These are phyloP conservation scores for Linderniella brevidens DNA, from an alignment of 257 asterid species.

Conservation along the genomic window DNA sequence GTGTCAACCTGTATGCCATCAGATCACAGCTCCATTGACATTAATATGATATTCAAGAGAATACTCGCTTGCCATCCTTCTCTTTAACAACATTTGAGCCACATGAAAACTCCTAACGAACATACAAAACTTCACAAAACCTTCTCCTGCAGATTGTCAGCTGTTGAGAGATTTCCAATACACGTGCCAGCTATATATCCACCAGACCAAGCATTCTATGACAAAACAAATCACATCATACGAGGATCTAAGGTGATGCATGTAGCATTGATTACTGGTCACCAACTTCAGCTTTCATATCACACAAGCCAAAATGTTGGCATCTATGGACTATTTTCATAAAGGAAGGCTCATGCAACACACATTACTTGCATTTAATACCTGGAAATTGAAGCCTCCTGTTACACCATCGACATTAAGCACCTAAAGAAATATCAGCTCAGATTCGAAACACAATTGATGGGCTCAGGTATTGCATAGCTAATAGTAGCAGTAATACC, in stretches of 20 bases:
- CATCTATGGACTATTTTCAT: slow-evolving; percentile 1
- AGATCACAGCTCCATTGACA: no score
- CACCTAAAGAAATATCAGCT: slow-evolving; percentile 19
- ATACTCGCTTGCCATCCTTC: no score
- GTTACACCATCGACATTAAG: slow-evolving; percentile 74
- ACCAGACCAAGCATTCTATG: slow-evolving; percentile 90
- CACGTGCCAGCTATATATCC: slow-evolving; percentile 87
- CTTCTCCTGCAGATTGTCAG: no score
- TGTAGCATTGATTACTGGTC: not conserved
- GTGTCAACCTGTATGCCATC: no score
- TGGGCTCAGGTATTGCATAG: not conserved
- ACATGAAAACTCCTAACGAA: no score
- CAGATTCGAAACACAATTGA: not conserved
- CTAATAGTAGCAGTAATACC: slow-evolving; percentile 23
- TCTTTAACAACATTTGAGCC: no score
- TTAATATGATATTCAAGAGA: no score
- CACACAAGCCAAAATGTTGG: slow-evolving; percentile 1
- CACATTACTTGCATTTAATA: slow-evolving; percentile 10
- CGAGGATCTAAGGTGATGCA: not conserved
- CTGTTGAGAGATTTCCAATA: slow-evolving; percentile 38
- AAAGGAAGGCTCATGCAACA: not conserved
- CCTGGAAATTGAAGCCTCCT: slow-evolving; percentile 98
- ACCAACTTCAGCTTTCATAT: not conserved
- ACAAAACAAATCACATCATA: slow-evolving; percentile 4
- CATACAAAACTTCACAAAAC: no score